Base-by-base conservation (phyloP, 2,329 filamentous ascomycete genomes). In the Acarospora socialis region DNA sequence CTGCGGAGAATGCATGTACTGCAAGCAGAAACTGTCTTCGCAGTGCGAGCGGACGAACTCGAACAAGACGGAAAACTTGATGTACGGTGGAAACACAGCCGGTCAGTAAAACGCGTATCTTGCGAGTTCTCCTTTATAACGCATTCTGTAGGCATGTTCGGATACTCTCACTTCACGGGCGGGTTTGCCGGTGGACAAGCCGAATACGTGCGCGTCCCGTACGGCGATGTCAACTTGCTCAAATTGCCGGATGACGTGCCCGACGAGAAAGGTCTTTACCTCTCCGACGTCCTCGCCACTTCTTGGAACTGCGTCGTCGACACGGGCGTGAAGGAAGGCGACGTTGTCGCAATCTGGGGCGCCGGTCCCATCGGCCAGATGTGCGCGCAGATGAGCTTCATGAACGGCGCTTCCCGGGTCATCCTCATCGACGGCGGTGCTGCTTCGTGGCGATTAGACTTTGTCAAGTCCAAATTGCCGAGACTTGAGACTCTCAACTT, bases 101-200 rank as follows among this genome's bases (percentile, higher is more conserved):
- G 83, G 71, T 48, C 62, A 65, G 55, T 39, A 12, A 36, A 40
- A 21, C 26, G 30, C 28, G 26, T 39, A 31, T 38, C 35, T 9
- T 8, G 10, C 14, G 9, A 12, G 28, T 20, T 3, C 7, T 17
- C n/a, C 14, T 12, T 9, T 31, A 7, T 15, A 31, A 31, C 25
- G 21, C 26, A 13, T 12, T 31, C 10, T 2, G 7, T 26, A 50
- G 53, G 73, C 12, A 74, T 81, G 41, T 79, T 81, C 46, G 76
- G 77, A 2, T 81, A 80, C 47, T 74, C 71, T 3, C 77, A 61
- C 34, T 81, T 92, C 49, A 84, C 80, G 0, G 83, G 82, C 5
- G 84, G 84, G 0, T 92, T 87, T 49, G 81, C 82, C 1, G 82
- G 84, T 29, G 83, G 83, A 0, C 84, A 92, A 54, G 79, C 82